Evolutionary conservation across 331 rosid species (phyloP), one percentile per base, ranked within the genome.

Genomic region (Arachis monticola): DNA sequence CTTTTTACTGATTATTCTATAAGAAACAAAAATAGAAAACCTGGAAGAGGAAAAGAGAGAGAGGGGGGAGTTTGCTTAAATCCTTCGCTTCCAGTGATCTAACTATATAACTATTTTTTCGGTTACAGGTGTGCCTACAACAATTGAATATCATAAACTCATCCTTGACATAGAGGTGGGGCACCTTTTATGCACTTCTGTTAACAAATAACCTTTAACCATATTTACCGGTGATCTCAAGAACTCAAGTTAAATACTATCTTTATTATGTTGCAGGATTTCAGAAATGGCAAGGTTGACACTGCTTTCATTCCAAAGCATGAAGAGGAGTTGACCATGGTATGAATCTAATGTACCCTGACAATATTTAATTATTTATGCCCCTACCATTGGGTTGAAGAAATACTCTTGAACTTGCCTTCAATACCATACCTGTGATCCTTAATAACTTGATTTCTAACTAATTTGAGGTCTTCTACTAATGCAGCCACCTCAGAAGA

Each of bases 261-360:
- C 50, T 51, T 42, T 10, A 2, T 61, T 62, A 70, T 63, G 35
- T 74, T 9, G 7, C 89, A 88, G 96, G 99, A 92, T 87, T 92
- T 95, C 87, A 88, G 67, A 79, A 85, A 81, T 74, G 97, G 99
- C 53, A 92, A 91, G 53, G 97, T 94, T 70, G 97, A 94, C 74
- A 94, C 97, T 6, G 95, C 97, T 59, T 94, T 94, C 72, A 94
- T 92, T 83, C 97, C 99, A 56, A 94, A 90, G 79, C 99, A 94
- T 10, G 97, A 88, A 81, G 83, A 90, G 59, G 99, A 92, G 80
- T 82, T 92, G 81, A 87, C 84, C 31, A 84, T 82, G 85, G 99
- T 87, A 80, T 79, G 89, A 77, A 68, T 53, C 66, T 75, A 60
- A 56, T 70, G 13, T 51, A 50, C 65, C 47, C 27, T 65, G 57